Evolutionary conservation across 2,329 filamentous ascomycete genomes (phyloP), one percentile per base, ranked within the genome.

Genomic region (Paecilomyces dactylethromorphus): DNA sequence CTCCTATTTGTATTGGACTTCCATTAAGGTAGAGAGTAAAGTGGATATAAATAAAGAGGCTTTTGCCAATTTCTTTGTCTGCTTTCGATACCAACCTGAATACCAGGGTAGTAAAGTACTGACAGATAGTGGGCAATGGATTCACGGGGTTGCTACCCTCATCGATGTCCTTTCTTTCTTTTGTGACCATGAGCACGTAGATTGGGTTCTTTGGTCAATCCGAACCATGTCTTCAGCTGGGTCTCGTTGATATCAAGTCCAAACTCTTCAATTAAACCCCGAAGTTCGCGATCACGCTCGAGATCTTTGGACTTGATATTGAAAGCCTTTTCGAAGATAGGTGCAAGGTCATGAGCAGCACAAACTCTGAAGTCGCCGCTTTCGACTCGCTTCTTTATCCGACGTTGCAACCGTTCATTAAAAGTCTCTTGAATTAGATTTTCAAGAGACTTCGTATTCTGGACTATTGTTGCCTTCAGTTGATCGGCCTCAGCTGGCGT

Each of bases 291-390:
- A 26, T 72, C 65, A 50, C 58, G 69, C 15, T 62, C 62, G 31
- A 74, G 52, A 24, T 65, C 63, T 59, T 69, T 71, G 4, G 62
- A 49, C 29, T 68, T 63, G 35, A 73, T 66, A 12, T 58, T 58
- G 50, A 74, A 65, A 1, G 59, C 65, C 51, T 63, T 64, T 35
- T 69, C 69, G 22, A 72, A 62, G 7, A 71, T 60, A 1, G 66
- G 68, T 21, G 69, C 68, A 45, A 74, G 53, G 60, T 74, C 71
- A 57, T 74, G 71, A 2, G 71, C 70, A n/a, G 71, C 67, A 55
- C 70, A 74, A n/a, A 73, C 62, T 1, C 68, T 59, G 58, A 66
- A 73, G 53, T 73, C 69, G 0, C 62, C 62, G 8, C 63, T 71
- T 18, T 68, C 65, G 6, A 63, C 59, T 1, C 69, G 60, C 58